These are phyloP conservation scores for Chalaropsis ovoidea DNA, from an alignment of 2,329 filamentous ascomycete species.

Conservation along the genomic window DNA sequence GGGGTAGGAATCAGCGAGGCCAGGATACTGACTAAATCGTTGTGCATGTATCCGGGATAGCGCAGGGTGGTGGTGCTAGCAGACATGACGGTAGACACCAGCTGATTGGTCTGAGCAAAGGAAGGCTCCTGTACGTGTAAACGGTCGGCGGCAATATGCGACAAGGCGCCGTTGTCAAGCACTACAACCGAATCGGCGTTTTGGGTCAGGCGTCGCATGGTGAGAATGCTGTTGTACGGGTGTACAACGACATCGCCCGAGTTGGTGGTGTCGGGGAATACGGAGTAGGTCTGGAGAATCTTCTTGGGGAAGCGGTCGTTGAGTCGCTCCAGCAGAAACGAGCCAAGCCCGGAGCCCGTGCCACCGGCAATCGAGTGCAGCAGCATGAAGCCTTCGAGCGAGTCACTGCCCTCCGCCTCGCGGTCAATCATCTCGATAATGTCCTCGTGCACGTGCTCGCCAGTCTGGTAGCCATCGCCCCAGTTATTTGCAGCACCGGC, in stretches of 20 bases:
- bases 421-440: conserved; percentile 99
- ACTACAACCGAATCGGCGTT: conserved; percentile 98
- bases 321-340: conserved; percentile 85
- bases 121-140: conserved; percentile 92
- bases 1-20: conserved; percentile 93
- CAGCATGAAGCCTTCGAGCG: conserved; percentile 97
- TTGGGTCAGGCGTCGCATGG: conserved; percentile 82
- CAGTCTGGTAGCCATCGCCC: conserved; percentile 91
- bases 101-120: conserved; percentile 94
- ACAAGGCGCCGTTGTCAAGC: conserved; percentile 87
- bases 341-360: conserved; percentile 90
- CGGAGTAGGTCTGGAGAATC: conserved; percentile 96
- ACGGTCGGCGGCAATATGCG: conserved; percentile 85
- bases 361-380: conserved; percentile 96
- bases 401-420: conserved; percentile 95
- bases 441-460: conserved; percentile 85
- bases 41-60: conserved; percentile 99
- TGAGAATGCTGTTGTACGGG: conserved; percentile 91
- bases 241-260: conserved; percentile 89
- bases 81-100: conserved; percentile 96
- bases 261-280: conserved; percentile 88
- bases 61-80: conserved; percentile 91
- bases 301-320: conserved; percentile 99
- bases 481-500: conserved; percentile 95
- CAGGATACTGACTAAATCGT: conserved; percentile 93